Conservation (phyloP, 2,329 filamentous ascomycete species). For the Westerdykella ornata region DNA sequence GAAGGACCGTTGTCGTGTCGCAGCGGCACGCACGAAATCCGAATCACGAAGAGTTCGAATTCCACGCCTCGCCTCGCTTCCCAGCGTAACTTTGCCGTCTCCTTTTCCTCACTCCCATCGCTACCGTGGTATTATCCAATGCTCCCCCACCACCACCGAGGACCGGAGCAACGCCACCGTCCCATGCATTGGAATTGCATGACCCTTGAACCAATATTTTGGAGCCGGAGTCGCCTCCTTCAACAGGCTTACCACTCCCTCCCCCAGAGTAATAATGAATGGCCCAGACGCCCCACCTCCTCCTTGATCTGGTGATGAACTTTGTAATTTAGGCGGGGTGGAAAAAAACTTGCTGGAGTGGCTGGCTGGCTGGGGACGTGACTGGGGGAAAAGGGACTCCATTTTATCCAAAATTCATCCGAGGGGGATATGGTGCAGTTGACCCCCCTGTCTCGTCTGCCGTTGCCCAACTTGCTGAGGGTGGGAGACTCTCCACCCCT, state of each 20-base stretch:
- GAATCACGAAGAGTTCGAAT: neutral
- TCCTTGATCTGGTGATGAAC: neutral
- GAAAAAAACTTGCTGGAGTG: neutral
- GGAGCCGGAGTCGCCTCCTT: neutral
- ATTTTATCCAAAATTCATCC: constrained; percentile 1
- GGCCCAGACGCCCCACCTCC: neutral
- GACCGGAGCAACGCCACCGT: neutral
- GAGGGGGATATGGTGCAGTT: neutral
- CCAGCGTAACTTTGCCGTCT: neutral
- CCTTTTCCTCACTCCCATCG: no score
- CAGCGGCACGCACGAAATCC: neutral
- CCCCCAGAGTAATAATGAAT: neutral
- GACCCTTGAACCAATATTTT: neutral
- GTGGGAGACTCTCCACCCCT: no score
- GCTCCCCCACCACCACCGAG: neutral
- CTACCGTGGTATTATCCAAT: no score
- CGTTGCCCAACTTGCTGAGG: no score
- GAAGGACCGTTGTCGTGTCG: no score
- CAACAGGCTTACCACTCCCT: neutral
- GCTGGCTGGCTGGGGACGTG: no score
- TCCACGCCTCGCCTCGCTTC: neutral
- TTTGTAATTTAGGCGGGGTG: neutral
- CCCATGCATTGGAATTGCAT: neutral
- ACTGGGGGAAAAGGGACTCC: no score
- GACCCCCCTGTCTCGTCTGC: no score